Evolutionary conservation across 116 monocot genomes (phyloP).

Genomic region (Cymodocea nodosa): DNA sequence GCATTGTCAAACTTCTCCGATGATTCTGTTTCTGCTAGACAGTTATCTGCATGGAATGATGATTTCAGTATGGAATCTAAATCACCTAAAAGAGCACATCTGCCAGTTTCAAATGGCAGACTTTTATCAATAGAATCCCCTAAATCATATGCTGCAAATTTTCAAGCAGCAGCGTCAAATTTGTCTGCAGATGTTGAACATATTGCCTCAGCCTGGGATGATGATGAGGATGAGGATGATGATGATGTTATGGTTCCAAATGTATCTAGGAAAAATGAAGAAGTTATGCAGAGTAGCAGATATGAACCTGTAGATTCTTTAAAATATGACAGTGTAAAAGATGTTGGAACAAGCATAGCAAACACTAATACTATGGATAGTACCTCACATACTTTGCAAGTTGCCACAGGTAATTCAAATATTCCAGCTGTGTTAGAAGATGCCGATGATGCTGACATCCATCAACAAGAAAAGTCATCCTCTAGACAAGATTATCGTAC

Average conservation of each 20-base stretch:
- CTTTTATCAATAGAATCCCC: conserved; percentile 19
- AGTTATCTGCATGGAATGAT: conserved; percentile 54
- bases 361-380: not conserved
- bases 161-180: conserved; percentile 4
- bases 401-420: conserved; percentile 9
- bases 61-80: conserved; percentile 20
- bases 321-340: not conserved
- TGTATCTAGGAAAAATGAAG: conserved; percentile 1
- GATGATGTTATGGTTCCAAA: not conserved
- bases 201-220: conserved; percentile 15
- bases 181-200: conserved; percentile 1
- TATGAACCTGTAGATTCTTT: not conserved
- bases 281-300: not conserved
- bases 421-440: conserved; percentile 9
- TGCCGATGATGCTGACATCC: conserved; percentile 5
- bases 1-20: not conserved
- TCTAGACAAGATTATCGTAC: conserved; percentile 3
- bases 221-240: conserved; percentile 22
- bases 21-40: conserved; percentile 6
- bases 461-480: not conserved
- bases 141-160: conserved; percentile 1
- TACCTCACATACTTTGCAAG: conserved; percentile 2
- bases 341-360: not conserved
- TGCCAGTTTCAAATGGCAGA: not conserved
- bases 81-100: conserved; percentile 14